A percentile compares a stretch with the other conserved stretches of the same genome.
phyloP scores from a whole-genome alignment of 1,284 basidiomycete species.

The Vanrija sp. region DNA sequence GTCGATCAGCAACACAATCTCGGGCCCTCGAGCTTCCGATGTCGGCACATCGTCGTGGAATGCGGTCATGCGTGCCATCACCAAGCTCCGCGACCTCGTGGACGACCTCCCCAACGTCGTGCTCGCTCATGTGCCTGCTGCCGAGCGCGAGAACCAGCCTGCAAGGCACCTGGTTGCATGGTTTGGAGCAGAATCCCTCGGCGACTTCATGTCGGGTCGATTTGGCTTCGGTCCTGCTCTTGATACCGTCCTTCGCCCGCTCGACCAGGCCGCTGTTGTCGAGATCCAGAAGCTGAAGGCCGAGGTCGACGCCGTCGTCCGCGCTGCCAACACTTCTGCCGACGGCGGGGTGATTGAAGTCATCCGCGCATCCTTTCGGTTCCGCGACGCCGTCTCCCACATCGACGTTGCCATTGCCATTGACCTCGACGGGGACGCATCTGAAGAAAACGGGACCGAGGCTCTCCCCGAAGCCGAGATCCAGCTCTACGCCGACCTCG shows the following conservation, averaged over 20 bases:
- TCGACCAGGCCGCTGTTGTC: slow-evolving; percentile 25
- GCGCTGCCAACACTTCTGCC: neutral
- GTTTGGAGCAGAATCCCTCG: slow-evolving; percentile 27
- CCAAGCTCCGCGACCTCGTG: slow-evolving; percentile 35
- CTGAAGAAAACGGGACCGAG: slow-evolving; percentile 4
- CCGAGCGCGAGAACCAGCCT: slow-evolving; percentile 9
- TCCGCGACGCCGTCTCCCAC: slow-evolving; percentile 17
- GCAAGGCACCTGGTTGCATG: slow-evolving; percentile 19
- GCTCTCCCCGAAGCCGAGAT: slow-evolving; percentile 21
- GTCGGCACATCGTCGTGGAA: slow-evolving; percentile 31
- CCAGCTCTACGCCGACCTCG: slow-evolving; percentile 35
- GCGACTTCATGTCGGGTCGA: slow-evolving; percentile 32
- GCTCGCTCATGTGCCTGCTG: slow-evolving; percentile 13
- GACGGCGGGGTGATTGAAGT: slow-evolving; percentile 17
- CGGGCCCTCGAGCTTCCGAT: slow-evolving; percentile 21
- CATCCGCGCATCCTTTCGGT: slow-evolving; percentile 20
- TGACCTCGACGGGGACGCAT: slow-evolving; percentile 40
- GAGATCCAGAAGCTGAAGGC: slow-evolving; percentile 24
- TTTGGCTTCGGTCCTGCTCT: slow-evolving; percentile 32
- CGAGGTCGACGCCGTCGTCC: slow-evolving; percentile 25
- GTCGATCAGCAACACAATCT: slow-evolving; percentile 29
- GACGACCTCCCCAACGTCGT: slow-evolving; percentile 24
- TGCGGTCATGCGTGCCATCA: slow-evolving; percentile 35
- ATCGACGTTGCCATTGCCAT: slow-evolving; percentile 45
- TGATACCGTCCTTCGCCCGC: slow-evolving; percentile 9